Evolutionary conservation across 2,329 filamentous ascomycete genomes (phyloP), one percentile per base, ranked within the genome.

Genomic region (Purpureocillium takamizusanense): DNA sequence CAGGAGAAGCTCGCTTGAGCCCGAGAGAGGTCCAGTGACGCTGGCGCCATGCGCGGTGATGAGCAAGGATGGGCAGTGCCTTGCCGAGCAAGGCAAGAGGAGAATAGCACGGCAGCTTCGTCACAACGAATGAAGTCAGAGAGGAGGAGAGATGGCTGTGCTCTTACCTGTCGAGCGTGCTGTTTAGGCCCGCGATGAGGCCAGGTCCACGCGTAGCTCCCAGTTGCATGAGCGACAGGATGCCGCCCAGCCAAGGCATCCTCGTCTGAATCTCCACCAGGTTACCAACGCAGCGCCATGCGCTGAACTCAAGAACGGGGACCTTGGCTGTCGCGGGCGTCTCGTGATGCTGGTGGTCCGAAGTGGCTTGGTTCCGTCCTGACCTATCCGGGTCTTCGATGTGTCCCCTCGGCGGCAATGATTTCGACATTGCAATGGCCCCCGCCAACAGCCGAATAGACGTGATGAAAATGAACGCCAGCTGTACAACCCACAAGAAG

Each of bases 171-270:
- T 97, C 90, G 62, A 95, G 67, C 59, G 80, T 72, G 46, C 87
- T 81, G 60, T 94, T 75, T 21, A 83, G 76, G 52, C 75, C 73
- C 56, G 84, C 87, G 47, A 94, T 62, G 62, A 65, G 75, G 52
- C 87, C 85, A 47, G 86, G 86, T 17, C 88, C 86, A 52, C 71
- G 69, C 54, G 90, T 63, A 52, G 80, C 72, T 49, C 78, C 71
- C 70, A 84, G 81, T 63, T 92, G 86, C 49, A 83, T 59, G 61
- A 95, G 74, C 41, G 84, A 83, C 43, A 92, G 59, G 49, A 76
- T 67, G 55, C 86, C 86, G 55, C 72, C 73, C 40, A 95, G 73
- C 90, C 90, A 97, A 46, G 90, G 90, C 87, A 95, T 94, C 61
- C 87, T 84, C 47, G 68, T 61, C 49, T 82, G 72, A 55, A 95